These are phyloP conservation scores for Phoma sp. DNA, from an alignment of 2,329 filamentous ascomycete species.

Conservation along the genomic window DNA sequence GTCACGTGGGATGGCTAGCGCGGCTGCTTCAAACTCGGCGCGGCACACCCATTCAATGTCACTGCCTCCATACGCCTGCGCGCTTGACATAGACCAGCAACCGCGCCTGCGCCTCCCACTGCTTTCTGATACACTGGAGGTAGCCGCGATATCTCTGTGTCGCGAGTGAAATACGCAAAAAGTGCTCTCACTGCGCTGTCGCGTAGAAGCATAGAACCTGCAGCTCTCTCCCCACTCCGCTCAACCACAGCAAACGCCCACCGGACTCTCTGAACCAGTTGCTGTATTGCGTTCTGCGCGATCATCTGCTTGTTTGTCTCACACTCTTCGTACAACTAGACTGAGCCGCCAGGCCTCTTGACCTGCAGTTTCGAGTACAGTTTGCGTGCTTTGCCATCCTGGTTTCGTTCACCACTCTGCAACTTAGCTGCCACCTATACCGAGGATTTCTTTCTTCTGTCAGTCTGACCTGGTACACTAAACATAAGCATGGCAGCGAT, in stretches of 20 bases:
- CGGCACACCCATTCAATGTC: constrained; percentile 1
- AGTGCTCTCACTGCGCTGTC: constrained; percentile 26
- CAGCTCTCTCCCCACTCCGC: constrained; percentile 25
- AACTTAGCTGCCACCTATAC: constrained; percentile 16
- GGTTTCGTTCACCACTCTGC: constrained; percentile 21
- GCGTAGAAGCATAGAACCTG: constrained; percentile 31
- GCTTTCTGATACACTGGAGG: constrained; percentile 27
- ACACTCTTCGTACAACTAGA: constrained; percentile 37
- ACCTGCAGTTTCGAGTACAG: constrained; percentile 35
- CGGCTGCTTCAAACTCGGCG: constrained; percentile 18
- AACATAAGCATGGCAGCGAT: constrained; percentile 68
- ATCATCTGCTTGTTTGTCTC: constrained; percentile 32
- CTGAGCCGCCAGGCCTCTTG: constrained; percentile 26
- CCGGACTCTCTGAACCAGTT: constrained; percentile 22
- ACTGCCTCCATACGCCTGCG: constrained; percentile 24
- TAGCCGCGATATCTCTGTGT: constrained; percentile 26
- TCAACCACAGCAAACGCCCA: constrained; percentile 26
- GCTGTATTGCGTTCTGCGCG: constrained; percentile 25
- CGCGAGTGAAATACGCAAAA: constrained; percentile 28
- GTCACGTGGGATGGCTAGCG: constrained; percentile 23
- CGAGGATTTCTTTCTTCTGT: constrained; percentile 23
- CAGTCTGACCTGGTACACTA: constrained; percentile 32
- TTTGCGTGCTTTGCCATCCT: constrained; percentile 32
- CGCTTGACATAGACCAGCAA: constrained; percentile 30
- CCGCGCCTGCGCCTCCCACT: constrained; percentile 24